These are phyloP conservation scores for Xanthoceras sorbifolium DNA, from an alignment of 345 rosid species.

Conservation along the genomic window DNA sequence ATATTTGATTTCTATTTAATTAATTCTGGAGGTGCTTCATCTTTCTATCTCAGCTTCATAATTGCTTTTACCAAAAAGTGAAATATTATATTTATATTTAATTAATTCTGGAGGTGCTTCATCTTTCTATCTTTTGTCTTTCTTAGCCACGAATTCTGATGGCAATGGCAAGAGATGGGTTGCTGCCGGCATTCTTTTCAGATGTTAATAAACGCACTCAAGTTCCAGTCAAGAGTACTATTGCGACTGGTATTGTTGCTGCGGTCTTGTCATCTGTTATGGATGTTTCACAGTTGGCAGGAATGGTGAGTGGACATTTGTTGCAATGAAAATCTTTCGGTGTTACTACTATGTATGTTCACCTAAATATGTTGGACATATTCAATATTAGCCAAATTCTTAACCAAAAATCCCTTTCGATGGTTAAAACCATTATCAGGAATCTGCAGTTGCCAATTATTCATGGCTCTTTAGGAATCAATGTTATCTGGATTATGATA, in stretches of 20 bases:
- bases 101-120: conserved; percentile 1
- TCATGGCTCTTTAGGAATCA: background rate
- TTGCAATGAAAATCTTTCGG: background rate
- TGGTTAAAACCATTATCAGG: background rate
- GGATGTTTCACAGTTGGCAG: conserved; percentile 88
- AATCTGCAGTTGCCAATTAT: background rate
- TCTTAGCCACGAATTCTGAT: conserved; percentile 83
- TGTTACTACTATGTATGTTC: background rate
- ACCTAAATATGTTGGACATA: background rate
- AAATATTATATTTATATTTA: too few species aligned
- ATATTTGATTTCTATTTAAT: background rate
- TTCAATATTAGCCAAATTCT: background rate
- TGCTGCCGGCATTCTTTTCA: conserved; percentile 80
- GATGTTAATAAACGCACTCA: conserved; percentile 69
- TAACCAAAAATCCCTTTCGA: background rate
- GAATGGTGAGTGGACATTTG: conserved; percentile 60
- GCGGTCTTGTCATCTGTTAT: conserved; percentile 71
- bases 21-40: too few species aligned
- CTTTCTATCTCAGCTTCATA: too few species aligned
- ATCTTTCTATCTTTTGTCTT: conserved; percentile 13
- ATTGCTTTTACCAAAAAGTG: too few species aligned
- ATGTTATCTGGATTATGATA: background rate
- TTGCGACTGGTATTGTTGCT: conserved; percentile 69
- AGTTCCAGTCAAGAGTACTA: conserved; percentile 79
- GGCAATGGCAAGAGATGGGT: conserved; percentile 97